Evolutionary conservation across 805 yeast species (phyloP).

Genomic region (Pichia sporocuriosa): DNA sequence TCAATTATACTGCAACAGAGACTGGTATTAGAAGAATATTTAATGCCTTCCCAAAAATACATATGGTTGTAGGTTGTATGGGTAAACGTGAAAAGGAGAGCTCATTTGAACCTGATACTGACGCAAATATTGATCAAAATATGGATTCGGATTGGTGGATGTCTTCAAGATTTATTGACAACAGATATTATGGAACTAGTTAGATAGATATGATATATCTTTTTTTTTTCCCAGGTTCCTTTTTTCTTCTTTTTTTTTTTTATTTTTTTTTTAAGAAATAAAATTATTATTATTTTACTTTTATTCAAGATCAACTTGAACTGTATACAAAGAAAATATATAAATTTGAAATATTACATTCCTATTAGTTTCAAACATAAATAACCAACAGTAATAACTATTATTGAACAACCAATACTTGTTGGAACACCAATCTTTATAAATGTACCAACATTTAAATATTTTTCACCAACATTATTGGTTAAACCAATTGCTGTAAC

Average conservation of each 20-base stretch:
- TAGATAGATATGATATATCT: no score
- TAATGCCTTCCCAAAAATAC: slow-evolving; percentile 66
- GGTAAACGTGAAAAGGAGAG: slow-evolving; percentile 32
- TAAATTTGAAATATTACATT: slow-evolving; percentile 30
- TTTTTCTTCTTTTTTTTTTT: no score
- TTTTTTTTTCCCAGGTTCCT: no score
- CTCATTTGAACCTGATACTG: slow-evolving; percentile 23
- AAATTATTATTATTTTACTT: no score
- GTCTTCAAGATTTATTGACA: slow-evolving; percentile 63
- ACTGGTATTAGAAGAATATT: slow-evolving; percentile 66
- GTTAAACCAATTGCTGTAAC: slow-evolving; percentile 95
- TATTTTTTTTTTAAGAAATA: no score
- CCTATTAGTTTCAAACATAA: slow-evolving; percentile 56
- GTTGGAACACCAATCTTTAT: slow-evolving; percentile 89
- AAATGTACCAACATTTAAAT: slow-evolving; percentile 78
- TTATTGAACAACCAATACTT: slow-evolving; percentile 64
- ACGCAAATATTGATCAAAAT: slow-evolving; percentile 16
- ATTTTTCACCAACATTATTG: slow-evolving; percentile 87
- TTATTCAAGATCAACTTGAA: no score
- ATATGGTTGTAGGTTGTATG: slow-evolving; percentile 62
- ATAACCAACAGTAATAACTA: slow-evolving; percentile 76
- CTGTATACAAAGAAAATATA: no score
- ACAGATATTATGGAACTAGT: slow-evolving; percentile 68
- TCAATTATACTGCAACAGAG: slow-evolving; percentile 71
- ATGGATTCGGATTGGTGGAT: slow-evolving; percentile 46